Percentiles rank a stretch among this genome's conserved stretches.
Conservation (phyloP, 192 early-diverging fungal species). For the Coemansia sp. region DNA sequence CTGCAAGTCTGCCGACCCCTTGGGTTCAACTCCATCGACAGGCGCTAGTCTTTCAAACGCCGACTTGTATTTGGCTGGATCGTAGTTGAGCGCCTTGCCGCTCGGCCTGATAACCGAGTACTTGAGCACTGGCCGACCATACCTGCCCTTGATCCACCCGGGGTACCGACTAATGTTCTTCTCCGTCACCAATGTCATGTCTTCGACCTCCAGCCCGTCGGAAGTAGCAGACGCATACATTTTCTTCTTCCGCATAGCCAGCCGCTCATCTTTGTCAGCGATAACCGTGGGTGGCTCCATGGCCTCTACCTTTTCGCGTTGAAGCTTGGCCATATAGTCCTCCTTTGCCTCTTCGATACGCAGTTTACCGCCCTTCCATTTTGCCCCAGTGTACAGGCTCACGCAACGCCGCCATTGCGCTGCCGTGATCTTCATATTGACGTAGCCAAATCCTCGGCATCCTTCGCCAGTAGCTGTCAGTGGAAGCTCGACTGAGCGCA, state of each 20-base stretch:
- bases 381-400: slow-evolving; percentile 69
- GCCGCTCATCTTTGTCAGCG: slow-evolving; percentile 29
- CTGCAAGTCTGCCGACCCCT: slow-evolving; percentile 19
- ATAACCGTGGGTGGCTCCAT: slow-evolving; percentile 3
- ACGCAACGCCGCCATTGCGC: slow-evolving; percentile 70
- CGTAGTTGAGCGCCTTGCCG: slow-evolving; percentile 62
- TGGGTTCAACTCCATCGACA: slow-evolving; percentile 8
- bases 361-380: slow-evolving; percentile 81
- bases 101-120: slow-evolving; percentile 60
- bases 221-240: slow-evolving; percentile 21
- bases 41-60: slow-evolving; percentile 56
- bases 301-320: slow-evolving; percentile 53
- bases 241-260: slow-evolving; percentile 37
- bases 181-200: slow-evolving; percentile 71
- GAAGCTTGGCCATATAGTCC: slow-evolving; percentile 55
- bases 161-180: slow-evolving; percentile 62
- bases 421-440: slow-evolving; percentile 66
- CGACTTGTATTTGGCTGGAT: slow-evolving; percentile 68
- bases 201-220: slow-evolving; percentile 55
- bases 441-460: slow-evolving; percentile 70
- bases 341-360: slow-evolving; percentile 81
- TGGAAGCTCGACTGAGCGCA: slow-evolving; percentile 30
- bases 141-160: slow-evolving; percentile 70
- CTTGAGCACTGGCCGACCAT: slow-evolving; percentile 71
- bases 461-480: slow-evolving; percentile 13